phyloP scores from a whole-genome alignment of 192 early-diverging fungal genomes.

The Jimgerdemannia flammicorona region DNA sequence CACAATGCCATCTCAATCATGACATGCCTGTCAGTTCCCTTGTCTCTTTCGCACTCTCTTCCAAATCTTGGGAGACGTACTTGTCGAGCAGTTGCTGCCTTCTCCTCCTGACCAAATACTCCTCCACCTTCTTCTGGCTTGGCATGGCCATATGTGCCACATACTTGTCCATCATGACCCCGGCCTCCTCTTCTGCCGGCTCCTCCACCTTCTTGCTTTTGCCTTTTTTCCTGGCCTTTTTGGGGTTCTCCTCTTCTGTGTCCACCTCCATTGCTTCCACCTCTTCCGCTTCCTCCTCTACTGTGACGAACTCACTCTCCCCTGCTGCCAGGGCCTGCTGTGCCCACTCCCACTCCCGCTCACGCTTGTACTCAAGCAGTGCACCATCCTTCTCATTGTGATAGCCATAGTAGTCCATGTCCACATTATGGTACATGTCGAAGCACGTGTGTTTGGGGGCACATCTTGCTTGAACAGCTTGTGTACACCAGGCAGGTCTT shows the following conservation, averaged over 20 bases:
- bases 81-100: conserved; percentile 57
- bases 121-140: conserved; percentile 69
- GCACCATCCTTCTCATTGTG: conserved; percentile 86
- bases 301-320: background rate
- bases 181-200: too few relatives aligned
- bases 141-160: conserved; percentile 44
- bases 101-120: conserved; percentile 65
- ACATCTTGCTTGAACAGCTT: conserved; percentile 82
- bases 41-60: conserved; percentile 25
- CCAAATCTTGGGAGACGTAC: conserved; percentile 38
- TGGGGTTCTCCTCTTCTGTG: background rate
- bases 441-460: conserved; percentile 52
- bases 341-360: conserved; percentile 33
- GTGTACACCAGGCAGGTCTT: conserved; percentile 88
- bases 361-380: conserved; percentile 70
- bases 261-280: conserved; percentile 5
- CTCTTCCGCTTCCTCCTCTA: conserved; percentile 4
- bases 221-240: conserved; percentile 14
- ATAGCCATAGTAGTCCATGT: conserved; percentile 96
- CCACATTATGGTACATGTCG: conserved; percentile 75
- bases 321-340: conserved; percentile 8
- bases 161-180: conserved; percentile 20
- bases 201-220: conserved; percentile 20
- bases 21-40: conserved; percentile 23
- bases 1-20: background rate